Percentiles rank a stretch among this genome's conserved stretches.
phyloP scores from a whole-genome alignment of 1,284 basidiomycete genomes.

The Tetrapyrgos nigripes region DNA sequence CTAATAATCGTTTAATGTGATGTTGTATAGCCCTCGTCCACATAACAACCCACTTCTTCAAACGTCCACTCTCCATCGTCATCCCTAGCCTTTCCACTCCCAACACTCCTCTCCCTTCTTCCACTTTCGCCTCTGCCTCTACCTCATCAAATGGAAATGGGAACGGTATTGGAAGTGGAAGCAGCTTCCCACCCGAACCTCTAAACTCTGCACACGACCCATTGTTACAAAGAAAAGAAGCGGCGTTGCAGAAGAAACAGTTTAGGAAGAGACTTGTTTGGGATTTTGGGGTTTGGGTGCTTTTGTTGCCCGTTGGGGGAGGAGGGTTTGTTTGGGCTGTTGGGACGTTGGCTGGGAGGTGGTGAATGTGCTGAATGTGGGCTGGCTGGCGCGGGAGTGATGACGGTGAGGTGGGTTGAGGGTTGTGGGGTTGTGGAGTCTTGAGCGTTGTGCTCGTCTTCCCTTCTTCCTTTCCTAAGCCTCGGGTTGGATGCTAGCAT shows the following conservation, averaged over 20 bases:
- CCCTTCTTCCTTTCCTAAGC: no score
- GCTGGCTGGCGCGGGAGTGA: no score
- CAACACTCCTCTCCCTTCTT: constrained; percentile 28
- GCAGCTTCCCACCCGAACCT: constrained; percentile 14
- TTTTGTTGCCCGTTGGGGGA: constrained; percentile 58
- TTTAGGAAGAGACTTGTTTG: constrained; percentile 68
- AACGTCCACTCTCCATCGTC: constrained; percentile 71
- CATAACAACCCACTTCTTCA: constrained; percentile 71
- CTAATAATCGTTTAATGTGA: neutral
- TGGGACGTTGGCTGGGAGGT: constrained; percentile 50
- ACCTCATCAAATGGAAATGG: neutral
- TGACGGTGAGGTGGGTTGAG: no score
- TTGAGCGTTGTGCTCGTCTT: no score
- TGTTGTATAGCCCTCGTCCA: constrained; percentile 67
- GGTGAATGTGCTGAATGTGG: no score
- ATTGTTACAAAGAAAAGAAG: constrained; percentile 77
- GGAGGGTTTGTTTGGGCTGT: constrained; percentile 60
- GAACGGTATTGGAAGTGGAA: neutral
- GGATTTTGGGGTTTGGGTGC: constrained; percentile 75
- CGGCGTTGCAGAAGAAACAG: constrained; percentile 68
- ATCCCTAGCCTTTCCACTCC: constrained; percentile 51
- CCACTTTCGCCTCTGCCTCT: constrained; percentile 27
- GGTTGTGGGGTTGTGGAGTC: no score
- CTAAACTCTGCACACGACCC: constrained; percentile 52
- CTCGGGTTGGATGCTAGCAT: no score